A percentile compares a stretch with the other conserved stretches of the same genome.
phyloP scores from a whole-genome alignment of 208 protist species.

The Leishmania major region DNA sequence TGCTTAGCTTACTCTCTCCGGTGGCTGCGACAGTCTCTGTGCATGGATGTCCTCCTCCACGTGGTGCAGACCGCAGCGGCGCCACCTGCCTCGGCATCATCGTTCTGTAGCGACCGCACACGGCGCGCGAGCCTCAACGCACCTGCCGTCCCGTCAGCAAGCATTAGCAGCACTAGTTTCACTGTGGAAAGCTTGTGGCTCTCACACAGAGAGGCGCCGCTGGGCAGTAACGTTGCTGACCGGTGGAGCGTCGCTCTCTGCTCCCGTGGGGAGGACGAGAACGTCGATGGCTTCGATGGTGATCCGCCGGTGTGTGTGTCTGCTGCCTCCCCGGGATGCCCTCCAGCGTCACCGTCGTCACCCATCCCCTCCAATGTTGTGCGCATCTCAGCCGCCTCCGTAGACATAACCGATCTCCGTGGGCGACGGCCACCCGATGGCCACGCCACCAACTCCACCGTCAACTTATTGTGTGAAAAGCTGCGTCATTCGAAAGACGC shows the following conservation, averaged over 20 bases:
- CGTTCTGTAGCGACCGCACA: background rate
- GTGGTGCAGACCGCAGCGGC: background rate
- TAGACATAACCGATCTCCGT: slow-evolving; percentile 1
- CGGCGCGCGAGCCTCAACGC: background rate
- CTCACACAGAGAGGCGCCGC: background rate
- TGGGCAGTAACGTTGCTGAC: background rate
- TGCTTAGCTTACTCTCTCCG: background rate
- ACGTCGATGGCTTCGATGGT: background rate
- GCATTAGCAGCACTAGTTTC: background rate
- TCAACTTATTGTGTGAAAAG: background rate
- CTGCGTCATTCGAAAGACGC: background rate
- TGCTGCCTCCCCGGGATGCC: background rate
- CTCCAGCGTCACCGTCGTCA: background rate
- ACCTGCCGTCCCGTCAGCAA: background rate
- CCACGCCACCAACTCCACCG: background rate
- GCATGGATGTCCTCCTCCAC: slow-evolving; percentile 24
- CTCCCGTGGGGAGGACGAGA: background rate
- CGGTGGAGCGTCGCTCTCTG: slow-evolving; percentile 3
- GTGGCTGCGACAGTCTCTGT: background rate
- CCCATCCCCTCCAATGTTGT: background rate
- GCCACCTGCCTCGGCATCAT: background rate
- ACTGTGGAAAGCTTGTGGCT: background rate
- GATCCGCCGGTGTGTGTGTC: background rate
- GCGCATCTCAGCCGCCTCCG: background rate
- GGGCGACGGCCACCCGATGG: background rate